Percentiles rank a stretch among this genome's conserved stretches.
Conservation (phyloP, 2,329 filamentous ascomycete species). For the Colletotrichum sp. region DNA sequence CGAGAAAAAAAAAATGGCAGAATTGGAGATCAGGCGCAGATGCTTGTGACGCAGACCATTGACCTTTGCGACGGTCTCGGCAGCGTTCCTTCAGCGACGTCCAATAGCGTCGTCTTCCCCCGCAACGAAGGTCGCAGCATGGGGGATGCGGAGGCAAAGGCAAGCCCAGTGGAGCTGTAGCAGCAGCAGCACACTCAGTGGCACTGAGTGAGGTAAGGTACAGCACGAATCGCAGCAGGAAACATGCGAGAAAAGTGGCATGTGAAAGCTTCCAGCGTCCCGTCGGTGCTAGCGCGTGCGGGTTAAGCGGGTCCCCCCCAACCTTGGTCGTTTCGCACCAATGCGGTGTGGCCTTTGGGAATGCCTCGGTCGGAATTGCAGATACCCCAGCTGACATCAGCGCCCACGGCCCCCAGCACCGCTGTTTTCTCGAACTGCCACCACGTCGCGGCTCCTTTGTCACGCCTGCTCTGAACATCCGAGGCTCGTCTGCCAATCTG, state of each 20-base stretch:
- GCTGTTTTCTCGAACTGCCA: not conserved
- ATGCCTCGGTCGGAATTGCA: constrained; percentile 15
- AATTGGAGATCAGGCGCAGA: constrained; percentile 6
- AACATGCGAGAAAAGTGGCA: not conserved
- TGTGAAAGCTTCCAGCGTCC: constrained; percentile 9
- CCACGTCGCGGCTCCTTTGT: not conserved
- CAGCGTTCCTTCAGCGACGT: not conserved
- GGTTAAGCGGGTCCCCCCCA: not conserved
- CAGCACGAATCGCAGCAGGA: not conserved
- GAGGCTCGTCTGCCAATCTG: constrained; percentile 12
- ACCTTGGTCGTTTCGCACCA: constrained; percentile 8
- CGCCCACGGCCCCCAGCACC: not conserved
- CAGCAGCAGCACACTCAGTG: not conserved
- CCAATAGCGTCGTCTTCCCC: constrained; percentile 3
- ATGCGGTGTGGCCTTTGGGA: constrained; percentile 11
- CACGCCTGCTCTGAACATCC: constrained; percentile 6
- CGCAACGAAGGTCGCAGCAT: not conserved
- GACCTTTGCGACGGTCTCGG: not conserved
- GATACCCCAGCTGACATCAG: constrained; percentile 20
- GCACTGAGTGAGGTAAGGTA: not conserved
- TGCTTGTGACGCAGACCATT: constrained; percentile 16
- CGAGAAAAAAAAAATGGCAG: not conserved
- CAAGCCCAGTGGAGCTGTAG: not conserved
- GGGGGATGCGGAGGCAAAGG: constrained; percentile 12
- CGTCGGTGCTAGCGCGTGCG: not conserved